A percentile compares a stretch with the other conserved stretches of the same genome.
These are phyloP conservation scores for Boletus subluridellus DNA, from an alignment of 1,284 basidiomycete genomes.

Conservation along the genomic window DNA sequence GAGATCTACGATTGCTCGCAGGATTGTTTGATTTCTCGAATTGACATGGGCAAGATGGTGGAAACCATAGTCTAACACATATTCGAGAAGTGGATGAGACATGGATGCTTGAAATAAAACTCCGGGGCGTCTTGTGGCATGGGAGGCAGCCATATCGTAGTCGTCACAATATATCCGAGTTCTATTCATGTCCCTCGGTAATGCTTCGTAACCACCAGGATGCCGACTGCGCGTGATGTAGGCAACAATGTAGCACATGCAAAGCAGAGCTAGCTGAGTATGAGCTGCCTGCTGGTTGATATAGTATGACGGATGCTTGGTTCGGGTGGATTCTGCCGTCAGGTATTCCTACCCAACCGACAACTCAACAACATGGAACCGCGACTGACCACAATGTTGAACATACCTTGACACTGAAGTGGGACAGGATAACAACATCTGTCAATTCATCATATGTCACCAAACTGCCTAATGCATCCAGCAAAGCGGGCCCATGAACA, in stretches of 20 bases:
- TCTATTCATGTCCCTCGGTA: too few species aligned
- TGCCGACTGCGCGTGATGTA: background rate
- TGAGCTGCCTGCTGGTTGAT: background rate
- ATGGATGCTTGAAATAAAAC: background rate
- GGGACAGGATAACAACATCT: constrained; percentile 6
- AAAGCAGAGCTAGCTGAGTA: background rate
- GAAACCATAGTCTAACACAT: background rate
- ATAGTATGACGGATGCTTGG: background rate
- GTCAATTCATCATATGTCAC: constrained; percentile 3
- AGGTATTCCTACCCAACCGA: background rate
- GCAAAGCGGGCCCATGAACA: constrained; percentile 1
- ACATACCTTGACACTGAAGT: constrained; percentile 5
- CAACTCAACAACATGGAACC: background rate
- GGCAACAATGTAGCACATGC: background rate
- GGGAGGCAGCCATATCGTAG: too few species aligned
- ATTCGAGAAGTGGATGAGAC: background rate
- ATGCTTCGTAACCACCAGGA: background rate
- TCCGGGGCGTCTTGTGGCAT: background rate
- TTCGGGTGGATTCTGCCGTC: background rate
- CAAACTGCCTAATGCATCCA: constrained; percentile 11
- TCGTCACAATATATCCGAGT: too few species aligned
- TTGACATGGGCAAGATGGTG: background rate
- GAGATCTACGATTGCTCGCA: background rate
- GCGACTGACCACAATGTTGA: too few species aligned
- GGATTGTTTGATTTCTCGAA: background rate